Evolutionary conservation across 116 monocot genomes (phyloP), one percentile per base, ranked within the genome.

Genomic region (Trichopus zeylanicus): DNA sequence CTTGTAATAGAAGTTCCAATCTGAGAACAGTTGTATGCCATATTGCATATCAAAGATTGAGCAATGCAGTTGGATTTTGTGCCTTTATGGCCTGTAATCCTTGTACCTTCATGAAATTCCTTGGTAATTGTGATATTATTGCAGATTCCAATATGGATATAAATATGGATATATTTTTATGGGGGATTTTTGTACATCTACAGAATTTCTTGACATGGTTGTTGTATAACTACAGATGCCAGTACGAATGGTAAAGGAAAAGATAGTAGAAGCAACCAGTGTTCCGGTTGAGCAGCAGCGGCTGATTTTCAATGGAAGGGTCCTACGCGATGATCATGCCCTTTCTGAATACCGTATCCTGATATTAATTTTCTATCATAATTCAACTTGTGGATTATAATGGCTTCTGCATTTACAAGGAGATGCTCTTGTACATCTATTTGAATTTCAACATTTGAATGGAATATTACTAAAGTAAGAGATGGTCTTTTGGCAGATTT

Each of bases 331-430:
- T 60, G 82, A 87, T 59, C 77, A 91, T 46, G 55, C 62, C 22
- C 79, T 97, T 28, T 97, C 91, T 54, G 84, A 77, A 37, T 81
- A 87, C 28, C 74, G 87, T 97, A 97, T 97, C 95, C 91, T 75
- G 69, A 65, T 57, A 34, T 29, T 42, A 6, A 56, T 23, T 35
- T 4, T 34, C n/a, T 42, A 2, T 16, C 42, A 16, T 42, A n/a
- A 16, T 15, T 42, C n/a, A n/a, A 42, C 4, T 42, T 42, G 13
- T 3, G 42, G 12, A 22, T 15, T 26, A 53, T 20, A 23, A 53
- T 23, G 26, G 52, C 6, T 16, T 6, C 5, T 55, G 55, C 26
- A 26, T 16, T 53, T 26, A 27, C 27, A 16, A 31, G 26, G 31
- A n/a, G n/a, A n/a, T n/a, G n/a, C n/a, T n/a, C n/a, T n/a, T n/a